Evolutionary conservation across 768 basidiomycete genomes (phyloP).

Genomic region (Pisolithus sp.): DNA sequence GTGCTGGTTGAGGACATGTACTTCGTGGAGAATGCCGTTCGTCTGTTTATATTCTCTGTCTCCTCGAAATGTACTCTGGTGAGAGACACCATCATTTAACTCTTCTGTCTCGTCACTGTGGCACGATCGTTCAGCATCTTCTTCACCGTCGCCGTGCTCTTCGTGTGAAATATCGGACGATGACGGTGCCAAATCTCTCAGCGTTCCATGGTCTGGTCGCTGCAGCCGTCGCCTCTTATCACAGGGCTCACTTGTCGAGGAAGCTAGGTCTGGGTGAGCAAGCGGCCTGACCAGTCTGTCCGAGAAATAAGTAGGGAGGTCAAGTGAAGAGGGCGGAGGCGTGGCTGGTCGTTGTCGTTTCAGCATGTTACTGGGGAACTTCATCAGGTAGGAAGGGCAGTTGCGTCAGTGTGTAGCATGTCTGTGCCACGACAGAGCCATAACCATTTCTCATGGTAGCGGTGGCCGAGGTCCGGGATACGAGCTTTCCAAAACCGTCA

Average conservation of each 20-base stretch:
- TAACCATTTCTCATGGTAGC: not conserved
- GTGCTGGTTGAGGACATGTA: conserved; percentile 65
- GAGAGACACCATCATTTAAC: not conserved
- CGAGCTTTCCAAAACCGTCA: no score
- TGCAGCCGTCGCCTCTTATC: conserved; percentile 49
- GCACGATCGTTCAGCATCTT: conserved; percentile 11
- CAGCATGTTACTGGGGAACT: conserved; percentile 34
- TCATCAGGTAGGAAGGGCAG: conserved; percentile 5
- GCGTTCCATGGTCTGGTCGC: conserved; percentile 30
- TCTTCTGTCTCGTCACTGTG: conserved; percentile 30
- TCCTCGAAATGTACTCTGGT: conserved; percentile 1
- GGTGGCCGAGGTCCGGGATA: not conserved
- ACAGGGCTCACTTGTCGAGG: conserved; percentile 22
- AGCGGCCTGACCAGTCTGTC: conserved; percentile 8
- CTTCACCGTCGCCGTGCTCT: conserved; percentile 23
- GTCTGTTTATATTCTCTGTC: conserved; percentile 46
- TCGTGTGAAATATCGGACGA: conserved; percentile 6
- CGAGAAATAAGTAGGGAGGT: conserved; percentile 16
- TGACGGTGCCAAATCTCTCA: no score
- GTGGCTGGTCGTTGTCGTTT: conserved; percentile 47
- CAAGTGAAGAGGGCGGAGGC: conserved; percentile 33
- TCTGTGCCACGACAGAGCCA: not conserved
- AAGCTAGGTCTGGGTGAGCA: conserved; percentile 5
- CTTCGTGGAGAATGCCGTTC: conserved; percentile 62
- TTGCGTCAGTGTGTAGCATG: not conserved